These are phyloP conservation scores for Fusarium sp. DNA, from an alignment of 2,329 filamentous ascomycete species.

Conservation along the genomic window DNA sequence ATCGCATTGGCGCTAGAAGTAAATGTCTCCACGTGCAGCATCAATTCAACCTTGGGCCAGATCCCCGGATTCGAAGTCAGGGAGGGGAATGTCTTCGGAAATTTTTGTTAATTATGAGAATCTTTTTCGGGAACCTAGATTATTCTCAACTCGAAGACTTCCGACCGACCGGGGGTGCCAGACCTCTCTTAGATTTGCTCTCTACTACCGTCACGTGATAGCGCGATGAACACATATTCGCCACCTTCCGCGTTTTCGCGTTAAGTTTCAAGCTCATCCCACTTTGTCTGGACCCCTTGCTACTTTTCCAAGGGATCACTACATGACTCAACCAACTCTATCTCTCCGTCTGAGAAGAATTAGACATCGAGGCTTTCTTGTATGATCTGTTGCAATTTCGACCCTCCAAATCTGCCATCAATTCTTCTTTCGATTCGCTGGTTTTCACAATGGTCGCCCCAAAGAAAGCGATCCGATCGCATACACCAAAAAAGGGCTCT, in stretches of 20 bases:
- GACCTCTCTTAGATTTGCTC: neutral
- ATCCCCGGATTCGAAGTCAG: neutral
- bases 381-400: neutral
- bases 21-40: neutral
- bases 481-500: slow-evolving; percentile 49
- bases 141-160: neutral
- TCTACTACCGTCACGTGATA: slow-evolving; percentile 46
- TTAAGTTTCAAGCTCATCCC: slow-evolving; percentile 35
- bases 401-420: neutral
- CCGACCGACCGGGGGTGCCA: neutral
- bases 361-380: neutral
- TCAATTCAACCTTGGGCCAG: neutral
- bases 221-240: slow-evolving; percentile 43
- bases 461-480: slow-evolving; percentile 48
- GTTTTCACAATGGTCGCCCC: slow-evolving; percentile 49
- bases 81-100: neutral
- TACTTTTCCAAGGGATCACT: neutral
- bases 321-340: neutral
- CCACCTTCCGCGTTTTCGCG: slow-evolving; percentile 37
- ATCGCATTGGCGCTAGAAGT: neutral
- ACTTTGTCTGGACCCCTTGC: slow-evolving; percentile 10
- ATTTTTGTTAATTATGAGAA: neutral
- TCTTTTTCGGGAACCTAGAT: neutral
- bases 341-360: neutral
- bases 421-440: neutral